A percentile compares a stretch with the other conserved stretches of the same genome.
These are phyloP conservation scores for Dryas alaskensis DNA, from an alignment of 306 rosid species.

Conservation along the genomic window DNA sequence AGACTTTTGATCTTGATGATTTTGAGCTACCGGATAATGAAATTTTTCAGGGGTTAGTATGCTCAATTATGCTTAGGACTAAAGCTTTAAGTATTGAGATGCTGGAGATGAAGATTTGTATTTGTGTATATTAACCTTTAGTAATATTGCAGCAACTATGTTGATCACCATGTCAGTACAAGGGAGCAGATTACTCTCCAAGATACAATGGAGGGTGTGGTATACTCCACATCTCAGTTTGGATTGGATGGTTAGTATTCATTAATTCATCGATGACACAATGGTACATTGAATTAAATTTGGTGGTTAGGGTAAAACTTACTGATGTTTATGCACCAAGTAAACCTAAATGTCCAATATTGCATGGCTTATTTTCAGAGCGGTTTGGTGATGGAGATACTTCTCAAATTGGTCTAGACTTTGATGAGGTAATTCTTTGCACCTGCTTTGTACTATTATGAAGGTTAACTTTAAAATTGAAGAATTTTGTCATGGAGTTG, in stretches of 20 bases:
- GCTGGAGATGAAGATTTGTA: conserved; percentile 25
- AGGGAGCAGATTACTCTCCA: conserved; percentile 98
- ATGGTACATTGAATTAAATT: neutral
- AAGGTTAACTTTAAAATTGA: conserved; percentile 7
- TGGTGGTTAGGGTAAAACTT: neutral
- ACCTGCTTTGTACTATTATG: neutral
- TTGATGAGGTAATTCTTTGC: conserved; percentile 75
- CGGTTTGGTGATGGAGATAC: conserved; percentile 98
- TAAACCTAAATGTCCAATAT: conserved; percentile 17
- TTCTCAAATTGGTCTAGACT: conserved; percentile 97
- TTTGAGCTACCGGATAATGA: conserved; percentile 98
- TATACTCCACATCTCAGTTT: conserved; percentile 85
- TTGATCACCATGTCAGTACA: conserved; percentile 90
- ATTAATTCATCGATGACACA: conserved; percentile 17
- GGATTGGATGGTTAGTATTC: conserved; percentile 88
- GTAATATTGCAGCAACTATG: conserved; percentile 75
- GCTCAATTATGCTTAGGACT: conserved; percentile 24
- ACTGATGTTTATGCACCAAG: neutral
- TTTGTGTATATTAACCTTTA: conserved; percentile 28
- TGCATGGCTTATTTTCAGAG: conserved; percentile 52
- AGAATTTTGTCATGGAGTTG: neutral
- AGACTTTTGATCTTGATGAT: conserved; percentile 99
- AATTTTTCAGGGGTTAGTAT: conserved; percentile 76
- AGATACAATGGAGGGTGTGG: conserved; percentile 94
- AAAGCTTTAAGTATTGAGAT: neutral